Base-by-base conservation (phyloP, 2,329 filamentous ascomycete species). In the Bertia moriformis region DNA sequence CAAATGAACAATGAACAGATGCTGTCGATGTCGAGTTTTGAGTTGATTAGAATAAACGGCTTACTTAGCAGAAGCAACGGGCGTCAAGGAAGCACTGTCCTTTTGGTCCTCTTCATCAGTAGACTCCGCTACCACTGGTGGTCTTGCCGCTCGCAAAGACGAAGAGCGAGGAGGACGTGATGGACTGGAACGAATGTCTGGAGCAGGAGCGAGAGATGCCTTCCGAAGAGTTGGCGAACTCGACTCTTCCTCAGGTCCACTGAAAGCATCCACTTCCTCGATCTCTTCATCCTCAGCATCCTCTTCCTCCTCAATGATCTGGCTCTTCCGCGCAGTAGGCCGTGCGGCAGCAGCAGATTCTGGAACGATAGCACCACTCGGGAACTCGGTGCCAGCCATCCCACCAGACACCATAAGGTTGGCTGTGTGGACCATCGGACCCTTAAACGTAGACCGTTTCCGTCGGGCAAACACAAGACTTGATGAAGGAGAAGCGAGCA, bases 371-470 rank as follows among this genome's bases (percentile, higher is more conserved):
- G 66, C 39, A 57, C 60, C n/a, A 13, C 15, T 7, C 33, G 49
- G 10, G 62, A 54, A 43, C 66, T 71, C 4, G 56, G 54, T 56
- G 22, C 51, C 47, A 20, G 40, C 48, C 37, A 50, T 46, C 4
- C 50, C 52, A 36, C 50, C 53, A 14, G 61, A 47, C 50, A 60
- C 59, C 19, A 17, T 12, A 7, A 35, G 32, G 15, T 35, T 35
- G 7, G 24, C 24, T 29, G 32, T 35, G 32, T 35, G 10, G 12
- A 65, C 49, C 52, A 66, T 65, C 0, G 73, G 73, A 0, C 73
- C 73, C 50, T 75, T 75, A 53, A 78, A 77, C 3, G 72, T 57
- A n/a, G 63, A 69, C 38, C 71, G 62, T 49, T 76, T 78, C 41
- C 71, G 54, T 43, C 72, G 71, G 2, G 73, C 72, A 46, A 77